Evolutionary conservation across 1,284 basidiomycete species (phyloP), one percentile per base, ranked within the genome.

Genomic region (Lentinula novae-zelandiae): DNA sequence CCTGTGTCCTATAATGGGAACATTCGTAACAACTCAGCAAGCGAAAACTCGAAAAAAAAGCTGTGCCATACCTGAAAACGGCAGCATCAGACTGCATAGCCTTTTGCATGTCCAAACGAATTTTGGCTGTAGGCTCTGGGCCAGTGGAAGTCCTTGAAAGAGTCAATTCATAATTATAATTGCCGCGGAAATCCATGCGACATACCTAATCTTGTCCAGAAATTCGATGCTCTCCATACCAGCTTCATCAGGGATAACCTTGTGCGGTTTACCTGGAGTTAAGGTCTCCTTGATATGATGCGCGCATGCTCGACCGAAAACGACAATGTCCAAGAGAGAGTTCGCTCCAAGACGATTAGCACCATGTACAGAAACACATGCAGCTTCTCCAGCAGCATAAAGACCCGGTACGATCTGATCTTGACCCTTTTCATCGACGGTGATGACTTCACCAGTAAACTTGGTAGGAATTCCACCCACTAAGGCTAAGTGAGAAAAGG

Each of bases 401-500:
- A 99, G 83, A 68, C 97, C 97, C 59, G 96, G 95, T 39, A 99
- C 97, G 63, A 97, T 78, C 78, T 95, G 85, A 79, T 99, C 97
- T 57, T 97, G 89, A 69, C 96, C 97, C 60, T 90, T 79, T 75
- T 88, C 80, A 73, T 95, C 92, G 62, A 85, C 71, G 27, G 93
- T 98, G 67, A 99, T 73, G 65, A 96, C 97, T 77, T 99, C 96
- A 68, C 97, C 97, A 61, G 96, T 99, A 81, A 96, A 99, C 75
- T 88, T 95, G 64, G 97, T 99, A 60, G 97, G 97, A 75, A 99
- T 98, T 82, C 97, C 97, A 78, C 97, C 97, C 97, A 99, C 92
- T 95, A 61, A 61, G 58, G 50, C 15, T 62, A 72, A 27, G 13
- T 40, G 34, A 62, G 61, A 58, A 53, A 2, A 7, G 3, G 33